Percentiles rank a stretch among this genome's conserved stretches.
phyloP scores from a whole-genome alignment of 208 protist genomes.

The Trypanosoma congolense region DNA sequence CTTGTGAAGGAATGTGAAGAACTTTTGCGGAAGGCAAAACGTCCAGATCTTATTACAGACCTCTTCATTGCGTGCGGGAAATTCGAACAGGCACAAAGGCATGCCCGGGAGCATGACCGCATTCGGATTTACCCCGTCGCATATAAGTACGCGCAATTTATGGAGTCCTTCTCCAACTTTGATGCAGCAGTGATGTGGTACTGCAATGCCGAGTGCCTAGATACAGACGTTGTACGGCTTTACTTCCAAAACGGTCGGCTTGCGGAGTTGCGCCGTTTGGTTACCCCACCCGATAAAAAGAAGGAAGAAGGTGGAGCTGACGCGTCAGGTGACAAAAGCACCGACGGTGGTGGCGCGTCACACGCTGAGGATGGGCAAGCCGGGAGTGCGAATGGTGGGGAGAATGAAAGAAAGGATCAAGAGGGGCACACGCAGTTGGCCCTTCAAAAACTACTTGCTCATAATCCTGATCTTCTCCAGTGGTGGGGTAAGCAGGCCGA shows the following conservation, averaged over 20 bases:
- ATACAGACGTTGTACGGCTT: constrained; percentile 91
- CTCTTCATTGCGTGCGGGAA: constrained; percentile 90
- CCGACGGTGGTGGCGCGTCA: background rate
- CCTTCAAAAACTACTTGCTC: constrained; percentile 58
- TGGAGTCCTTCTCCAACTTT: constrained; percentile 92
- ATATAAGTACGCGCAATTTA: constrained; percentile 93
- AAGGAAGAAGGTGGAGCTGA: background rate
- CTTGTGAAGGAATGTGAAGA: constrained; percentile 91
- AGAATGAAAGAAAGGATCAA: constrained; percentile 17
- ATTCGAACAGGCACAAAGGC: constrained; percentile 91
- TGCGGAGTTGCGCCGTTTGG: constrained; percentile 82
- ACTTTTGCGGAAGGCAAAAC: constrained; percentile 70
- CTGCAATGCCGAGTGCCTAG: constrained; percentile 86
- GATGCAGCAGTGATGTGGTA: constrained; percentile 89
- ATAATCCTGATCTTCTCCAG: constrained; percentile 73
- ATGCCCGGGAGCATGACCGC: constrained; percentile 88
- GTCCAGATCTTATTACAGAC: constrained; percentile 93
- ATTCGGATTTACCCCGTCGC: constrained; percentile 90
- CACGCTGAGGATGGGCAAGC: background rate
- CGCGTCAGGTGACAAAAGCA: background rate
- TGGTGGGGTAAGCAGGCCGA: constrained; percentile 94
- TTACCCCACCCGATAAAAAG: constrained; percentile 27
- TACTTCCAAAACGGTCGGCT: constrained; percentile 85
- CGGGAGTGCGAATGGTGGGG: background rate
- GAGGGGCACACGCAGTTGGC: constrained; percentile 26